A percentile compares a stretch with the other conserved stretches of the same genome.
phyloP scores from a whole-genome alignment of 2,329 filamentous ascomycete species.

The Fusarium denticulatum region DNA sequence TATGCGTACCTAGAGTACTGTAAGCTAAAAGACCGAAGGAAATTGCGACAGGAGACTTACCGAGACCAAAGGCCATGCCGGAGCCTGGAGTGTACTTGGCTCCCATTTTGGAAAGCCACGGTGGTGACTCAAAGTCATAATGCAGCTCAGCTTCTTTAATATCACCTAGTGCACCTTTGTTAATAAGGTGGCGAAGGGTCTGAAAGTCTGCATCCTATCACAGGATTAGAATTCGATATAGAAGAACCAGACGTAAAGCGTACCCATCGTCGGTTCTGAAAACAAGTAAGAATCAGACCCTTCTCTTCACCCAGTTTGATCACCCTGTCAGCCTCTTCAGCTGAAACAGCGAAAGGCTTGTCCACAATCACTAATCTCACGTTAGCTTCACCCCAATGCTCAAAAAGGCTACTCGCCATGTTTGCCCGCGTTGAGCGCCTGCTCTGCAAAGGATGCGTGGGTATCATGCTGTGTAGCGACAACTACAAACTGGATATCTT shows the following conservation, averaged over 20 bases:
- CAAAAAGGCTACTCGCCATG: slow-evolving; percentile 12
- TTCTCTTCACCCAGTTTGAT: slow-evolving; percentile 31
- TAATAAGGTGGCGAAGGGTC: slow-evolving; percentile 23
- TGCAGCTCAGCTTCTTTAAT: slow-evolving; percentile 73
- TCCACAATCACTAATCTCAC: slow-evolving; percentile 26
- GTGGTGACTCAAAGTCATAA: slow-evolving; percentile 64
- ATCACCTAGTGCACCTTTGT: slow-evolving; percentile 54
- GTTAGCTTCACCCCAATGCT: background rate
- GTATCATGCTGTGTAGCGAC: slow-evolving; percentile 49
- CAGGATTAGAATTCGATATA: rapidly evolving
- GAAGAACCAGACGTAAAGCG: rapidly evolving
- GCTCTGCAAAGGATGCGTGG: slow-evolving; percentile 29
- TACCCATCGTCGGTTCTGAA: slow-evolving; percentile 40
- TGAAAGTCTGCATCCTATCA: slow-evolving; percentile 35
- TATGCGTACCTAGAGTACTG: slow-evolving; percentile 27
- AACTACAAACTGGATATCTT: slow-evolving; percentile 68
- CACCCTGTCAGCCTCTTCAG: slow-evolving; percentile 31
- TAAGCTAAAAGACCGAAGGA: rapidly evolving
- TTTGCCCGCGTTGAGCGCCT: slow-evolving; percentile 28
- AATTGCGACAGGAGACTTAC: slow-evolving; percentile 14
- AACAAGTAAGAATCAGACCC: slow-evolving; percentile 34
- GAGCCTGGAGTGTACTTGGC: slow-evolving; percentile 49
- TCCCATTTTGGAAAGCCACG: slow-evolving; percentile 50
- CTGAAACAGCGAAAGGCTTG: slow-evolving; percentile 33
- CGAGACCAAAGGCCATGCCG: slow-evolving; percentile 56